Percentiles rank a stretch among this genome's conserved stretches.
Conservation (phyloP, 768 basidiomycete species). For the Candolleomyces aberdarensis region DNA sequence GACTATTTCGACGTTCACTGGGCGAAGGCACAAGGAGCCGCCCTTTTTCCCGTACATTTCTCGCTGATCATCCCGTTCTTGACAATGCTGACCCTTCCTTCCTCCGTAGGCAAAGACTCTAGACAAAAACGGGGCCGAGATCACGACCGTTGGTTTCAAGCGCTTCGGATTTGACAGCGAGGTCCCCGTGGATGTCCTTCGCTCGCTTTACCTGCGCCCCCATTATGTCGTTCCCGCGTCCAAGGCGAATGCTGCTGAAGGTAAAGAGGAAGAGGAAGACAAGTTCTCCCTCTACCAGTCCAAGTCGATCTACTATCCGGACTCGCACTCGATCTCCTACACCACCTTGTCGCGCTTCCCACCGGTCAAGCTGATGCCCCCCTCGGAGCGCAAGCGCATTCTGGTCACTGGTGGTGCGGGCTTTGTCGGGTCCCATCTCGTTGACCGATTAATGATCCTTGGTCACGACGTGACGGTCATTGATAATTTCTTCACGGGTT, state of each 20-base stretch:
- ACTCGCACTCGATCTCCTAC: conserved; percentile 82
- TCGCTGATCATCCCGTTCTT: not conserved
- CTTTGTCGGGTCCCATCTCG: conserved; percentile 98
- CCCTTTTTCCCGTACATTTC: not conserved
- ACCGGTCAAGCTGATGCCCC: conserved; percentile 83
- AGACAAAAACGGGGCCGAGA: conserved; percentile 74
- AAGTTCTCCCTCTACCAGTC: conserved; percentile 63
- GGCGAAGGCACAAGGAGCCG: conserved; percentile 1
- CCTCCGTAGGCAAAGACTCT: conserved; percentile 53
- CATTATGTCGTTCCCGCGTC: conserved; percentile 61
- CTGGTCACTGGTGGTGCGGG: conserved; percentile 97
- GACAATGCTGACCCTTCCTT: conserved; percentile 10
- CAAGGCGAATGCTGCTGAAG: conserved; percentile 33
- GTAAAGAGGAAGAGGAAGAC: conserved; percentile 32
- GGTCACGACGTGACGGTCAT: conserved; percentile 97
- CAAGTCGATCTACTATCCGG: conserved; percentile 82
- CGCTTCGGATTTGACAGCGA: conserved; percentile 90
- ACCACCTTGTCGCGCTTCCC: conserved; percentile 90
- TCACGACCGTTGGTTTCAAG: conserved; percentile 76
- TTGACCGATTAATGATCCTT: conserved; percentile 95
- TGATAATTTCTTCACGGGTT: conserved; percentile 99
- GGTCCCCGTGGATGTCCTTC: conserved; percentile 74
- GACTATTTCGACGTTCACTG: conserved; percentile 3
- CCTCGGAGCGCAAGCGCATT: conserved; percentile 78
- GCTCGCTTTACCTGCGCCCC: conserved; percentile 84